Evolutionary conservation across 1,284 basidiomycete species (phyloP), one percentile per base, ranked within the genome.

Genomic region (Thelephora terrestris): DNA sequence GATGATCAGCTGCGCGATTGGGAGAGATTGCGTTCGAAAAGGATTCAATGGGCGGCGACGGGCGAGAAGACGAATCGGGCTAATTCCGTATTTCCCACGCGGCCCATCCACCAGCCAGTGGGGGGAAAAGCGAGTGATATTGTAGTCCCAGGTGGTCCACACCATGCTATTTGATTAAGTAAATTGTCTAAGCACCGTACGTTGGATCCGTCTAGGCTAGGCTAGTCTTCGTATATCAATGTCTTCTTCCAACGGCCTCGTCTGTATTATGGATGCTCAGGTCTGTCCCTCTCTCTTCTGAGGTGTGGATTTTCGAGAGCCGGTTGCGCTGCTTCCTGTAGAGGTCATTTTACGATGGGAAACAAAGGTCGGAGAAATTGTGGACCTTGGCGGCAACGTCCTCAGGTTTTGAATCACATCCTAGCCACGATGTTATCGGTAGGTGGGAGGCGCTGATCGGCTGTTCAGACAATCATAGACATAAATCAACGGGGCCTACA

Each of bases 401-500:
- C 67, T 90, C 29, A 84, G 81, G 82, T 72, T 56, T 34, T 51
- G 51, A 6, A 6, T n/a, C 29, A 45, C 24, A 25, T 43, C 17
- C 21, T 21, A 42, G 18, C n/a, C 36, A 7, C 35, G 17, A 17
- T 43, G 7, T 48, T 36, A 29, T 47, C n/a, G 25, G 9, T 9
- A 14, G 25, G 9, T 9, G 10, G 21, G 39, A 12, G 9, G 29
- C 12, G 25, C 35, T 17, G 16, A 25, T 17, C 10, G 25, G 42
- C 39, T n/a, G 46, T 40, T 25, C 27, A n/a, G 9, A 39, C 37
- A 45, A 85, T 57, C 85, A 73, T 91, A 47, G 86, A 90, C 61
- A 78, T 85, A 91, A 58, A 80, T 91, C 54, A 91, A 95, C 57
- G 91, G 91, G 44, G 91, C 82, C 6, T 95, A 90, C 62, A 85